Evolutionary conservation across 345 rosid genomes (phyloP), one percentile per base, ranked within the genome.

Genomic region (Carallia brachiata): DNA sequence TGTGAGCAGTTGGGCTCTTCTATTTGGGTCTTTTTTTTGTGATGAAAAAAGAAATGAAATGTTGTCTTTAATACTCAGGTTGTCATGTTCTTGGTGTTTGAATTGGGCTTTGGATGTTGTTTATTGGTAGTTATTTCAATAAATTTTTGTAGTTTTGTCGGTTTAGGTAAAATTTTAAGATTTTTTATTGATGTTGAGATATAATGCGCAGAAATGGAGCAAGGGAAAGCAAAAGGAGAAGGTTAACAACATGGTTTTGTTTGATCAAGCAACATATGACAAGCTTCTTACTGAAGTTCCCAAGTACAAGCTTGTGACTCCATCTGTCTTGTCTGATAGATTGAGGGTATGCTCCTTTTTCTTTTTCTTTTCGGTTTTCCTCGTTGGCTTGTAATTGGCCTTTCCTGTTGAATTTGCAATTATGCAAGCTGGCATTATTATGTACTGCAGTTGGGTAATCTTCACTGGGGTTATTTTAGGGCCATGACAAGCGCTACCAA

Each of bases 171-270:
- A 10, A 1, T 16, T 23, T 6, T 16, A 6, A 9, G 7, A 10
- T 40, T 23, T 52, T 7, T 23, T 4, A 27, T 8, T 39, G 64
- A 3, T 71, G 5, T 39, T 39, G n/a, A 34, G 34, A 52, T 37
- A 64, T 64, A 23, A 4, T 67, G 47, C 67, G 80, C 84, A 89
- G 91, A 90, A 90, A 84, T 90, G 93, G 96, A 88, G 93, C 84
- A 90, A 90, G 77, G 96, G 92, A 69, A 88, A 90, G 85, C 96
- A 90, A 75, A 90, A 90, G 91, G 96, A 90, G 84, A 90, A 90
- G 82, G 97, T 91, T 80, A 91, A 91, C 88, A 91, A 91, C 84
- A 87, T 87, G 97, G 95, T 91, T 65, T 65, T 89, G 78, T 91
- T 91, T 76, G 97, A 91, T 71, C 95, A 89, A 19, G 89, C 82